Conservation (phyloP, 495 filamentous ascomycete genomes). For the Chaetomium tenue region DNA sequence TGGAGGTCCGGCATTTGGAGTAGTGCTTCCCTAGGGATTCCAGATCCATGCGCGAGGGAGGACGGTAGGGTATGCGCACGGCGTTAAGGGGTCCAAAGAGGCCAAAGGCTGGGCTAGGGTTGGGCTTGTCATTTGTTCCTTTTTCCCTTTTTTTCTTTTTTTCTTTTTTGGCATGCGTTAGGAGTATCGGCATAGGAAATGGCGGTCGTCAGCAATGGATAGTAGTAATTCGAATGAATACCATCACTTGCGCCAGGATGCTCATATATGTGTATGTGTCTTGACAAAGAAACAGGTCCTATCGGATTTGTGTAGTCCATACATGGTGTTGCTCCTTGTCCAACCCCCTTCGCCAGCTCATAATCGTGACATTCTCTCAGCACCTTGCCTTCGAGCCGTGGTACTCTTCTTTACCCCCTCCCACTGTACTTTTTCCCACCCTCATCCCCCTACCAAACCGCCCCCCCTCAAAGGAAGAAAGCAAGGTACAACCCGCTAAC, state of each 20-base stretch:
- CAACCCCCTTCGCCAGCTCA: conserved; percentile 7
- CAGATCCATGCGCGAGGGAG: conserved; percentile 17
- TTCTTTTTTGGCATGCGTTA: background rate
- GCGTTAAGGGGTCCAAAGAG: background rate
- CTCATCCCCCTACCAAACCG: conserved; percentile 2
- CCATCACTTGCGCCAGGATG: background rate
- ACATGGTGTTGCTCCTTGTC: conserved; percentile 22
- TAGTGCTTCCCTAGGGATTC: conserved; percentile 20
- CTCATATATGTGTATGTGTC: background rate
- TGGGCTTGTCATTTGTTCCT: background rate
- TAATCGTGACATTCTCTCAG: conserved; percentile 22
- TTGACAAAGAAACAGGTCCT: conserved; percentile 28
- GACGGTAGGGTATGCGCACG: background rate
- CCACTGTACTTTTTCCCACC: background rate
- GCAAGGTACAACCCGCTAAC: conserved; percentile 61
- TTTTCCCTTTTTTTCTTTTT: background rate
- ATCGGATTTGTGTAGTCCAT: conserved; percentile 22
- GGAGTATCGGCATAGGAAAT: background rate
- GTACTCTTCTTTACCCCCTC: background rate
- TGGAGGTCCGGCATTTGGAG: conserved; percentile 47
- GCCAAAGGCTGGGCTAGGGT: background rate
- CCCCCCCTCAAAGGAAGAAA: conserved; percentile 37
- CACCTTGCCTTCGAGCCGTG: background rate
- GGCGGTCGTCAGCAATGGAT: background rate
- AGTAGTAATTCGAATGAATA: background rate